Evolutionary conservation across 306 rosid species (phyloP).

Genomic region (Quercus ilex): DNA sequence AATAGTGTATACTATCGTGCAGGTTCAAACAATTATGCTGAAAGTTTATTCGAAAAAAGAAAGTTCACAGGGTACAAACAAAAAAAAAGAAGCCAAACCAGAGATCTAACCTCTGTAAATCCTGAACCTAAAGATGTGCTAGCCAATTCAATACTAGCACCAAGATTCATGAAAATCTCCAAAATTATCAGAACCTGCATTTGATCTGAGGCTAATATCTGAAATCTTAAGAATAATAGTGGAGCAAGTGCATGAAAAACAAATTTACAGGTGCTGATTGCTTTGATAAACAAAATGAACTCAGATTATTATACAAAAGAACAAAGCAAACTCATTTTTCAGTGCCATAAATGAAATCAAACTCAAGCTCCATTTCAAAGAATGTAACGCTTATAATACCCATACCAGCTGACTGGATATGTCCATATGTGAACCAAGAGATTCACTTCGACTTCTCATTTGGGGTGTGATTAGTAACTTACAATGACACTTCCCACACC

Average conservation of each 20-base stretch:
- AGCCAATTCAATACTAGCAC: not conserved
- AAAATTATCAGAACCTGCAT: not conserved
- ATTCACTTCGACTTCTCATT: not conserved
- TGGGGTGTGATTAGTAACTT: no score
- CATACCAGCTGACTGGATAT: not conserved
- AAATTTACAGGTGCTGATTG: no score
- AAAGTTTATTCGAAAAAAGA: not conserved
- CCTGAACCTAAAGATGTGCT: not conserved
- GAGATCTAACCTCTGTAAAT: not conserved
- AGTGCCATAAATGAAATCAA: no score
- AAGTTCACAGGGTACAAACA: not conserved
- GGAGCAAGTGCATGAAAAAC: not conserved
- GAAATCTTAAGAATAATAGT: not conserved
- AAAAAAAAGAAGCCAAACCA: not conserved
- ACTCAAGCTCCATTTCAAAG: not conserved
- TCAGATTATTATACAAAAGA: not conserved
- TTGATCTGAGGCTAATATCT: not conserved
- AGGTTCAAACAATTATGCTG: not conserved
- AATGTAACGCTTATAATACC: not conserved
- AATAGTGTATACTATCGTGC: not conserved
- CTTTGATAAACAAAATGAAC: no score
- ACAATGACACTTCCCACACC: no score
- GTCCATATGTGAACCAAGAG: not conserved
- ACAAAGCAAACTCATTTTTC: no score
- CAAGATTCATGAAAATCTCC: not conserved